Evolutionary conservation across 2,329 filamentous ascomycete genomes (phyloP).

Genomic region (Alternaria burnsii): DNA sequence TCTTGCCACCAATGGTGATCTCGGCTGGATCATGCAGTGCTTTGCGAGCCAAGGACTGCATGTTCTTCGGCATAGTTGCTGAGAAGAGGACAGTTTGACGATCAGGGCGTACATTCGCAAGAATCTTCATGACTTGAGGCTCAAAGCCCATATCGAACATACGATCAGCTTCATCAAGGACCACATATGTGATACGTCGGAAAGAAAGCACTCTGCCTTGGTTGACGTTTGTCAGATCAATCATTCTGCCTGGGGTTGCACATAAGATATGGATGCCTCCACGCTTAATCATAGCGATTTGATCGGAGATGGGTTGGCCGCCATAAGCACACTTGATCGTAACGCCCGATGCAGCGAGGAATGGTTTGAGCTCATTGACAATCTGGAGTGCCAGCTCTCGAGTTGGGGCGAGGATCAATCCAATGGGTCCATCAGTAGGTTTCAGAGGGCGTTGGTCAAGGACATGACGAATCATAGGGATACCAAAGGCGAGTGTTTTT

Average conservation of each 20-base stretch:
- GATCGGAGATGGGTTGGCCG: conserved; percentile 93
- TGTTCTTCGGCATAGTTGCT: conserved; percentile 92
- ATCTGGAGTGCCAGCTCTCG: conserved; percentile 94
- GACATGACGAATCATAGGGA: conserved; percentile 98
- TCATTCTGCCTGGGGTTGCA: conserved; percentile 89
- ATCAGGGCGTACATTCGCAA: conserved; percentile 89
- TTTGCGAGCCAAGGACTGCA: conserved; percentile 90
- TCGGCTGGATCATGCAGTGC: conserved; percentile 85
- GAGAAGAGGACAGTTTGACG: conserved; percentile 96
- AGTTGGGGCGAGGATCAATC: conserved; percentile 91
- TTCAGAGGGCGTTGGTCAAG: conserved; percentile 87
- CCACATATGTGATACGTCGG: conserved; percentile 87
- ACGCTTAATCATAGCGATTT: conserved; percentile 95
- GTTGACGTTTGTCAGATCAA: conserved; percentile 92
- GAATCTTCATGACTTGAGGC: conserved; percentile 96
- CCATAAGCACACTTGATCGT: conserved; percentile 93
- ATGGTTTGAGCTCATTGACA: conserved; percentile 92
- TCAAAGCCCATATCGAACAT: conserved; percentile 99
- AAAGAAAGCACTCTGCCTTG: conserved; percentile 94
- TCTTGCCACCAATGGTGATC: conserved; percentile 89
- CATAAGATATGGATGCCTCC: conserved; percentile 93
- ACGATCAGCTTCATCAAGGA: conserved; percentile 95
- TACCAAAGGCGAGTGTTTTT: conserved; percentile 93
- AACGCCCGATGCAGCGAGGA: conserved; percentile 84
- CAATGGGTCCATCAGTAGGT: conserved; percentile 85